Conservation (phyloP, 495 filamentous ascomycete genomes). For the Aspergillus ostianus region DNA sequence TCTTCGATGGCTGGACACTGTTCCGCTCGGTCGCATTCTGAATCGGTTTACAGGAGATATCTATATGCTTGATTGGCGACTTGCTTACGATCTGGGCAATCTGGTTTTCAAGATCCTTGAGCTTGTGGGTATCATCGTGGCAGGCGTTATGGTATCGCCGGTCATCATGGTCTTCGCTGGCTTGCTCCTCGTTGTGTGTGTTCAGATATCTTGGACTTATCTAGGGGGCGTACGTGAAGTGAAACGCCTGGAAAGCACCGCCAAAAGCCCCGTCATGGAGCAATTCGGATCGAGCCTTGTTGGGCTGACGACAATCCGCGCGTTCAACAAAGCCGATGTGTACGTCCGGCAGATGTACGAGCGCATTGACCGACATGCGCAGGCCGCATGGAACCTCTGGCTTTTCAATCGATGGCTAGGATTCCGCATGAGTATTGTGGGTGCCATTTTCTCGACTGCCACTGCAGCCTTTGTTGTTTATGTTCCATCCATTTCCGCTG, state of each 20-base stretch:
- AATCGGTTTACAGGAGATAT: conserved; percentile 79
- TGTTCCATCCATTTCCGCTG: conserved; percentile 62
- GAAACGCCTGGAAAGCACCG: conserved; percentile 67
- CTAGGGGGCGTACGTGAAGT: conserved; percentile 68
- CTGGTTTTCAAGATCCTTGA: conserved; percentile 49
- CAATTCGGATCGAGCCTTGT: conserved; percentile 64
- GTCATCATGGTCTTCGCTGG: conserved; percentile 24
- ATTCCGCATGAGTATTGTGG: conserved; percentile 67
- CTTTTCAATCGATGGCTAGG: conserved; percentile 72
- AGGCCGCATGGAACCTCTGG: conserved; percentile 63
- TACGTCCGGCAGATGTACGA: conserved; percentile 64
- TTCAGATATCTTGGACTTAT: conserved; percentile 56
- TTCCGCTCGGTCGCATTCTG: conserved; percentile 69
- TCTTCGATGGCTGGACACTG: conserved; percentile 74
- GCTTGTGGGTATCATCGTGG: conserved; percentile 27
- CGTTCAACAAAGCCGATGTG: conserved; percentile 59
- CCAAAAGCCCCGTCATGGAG: conserved; percentile 71
- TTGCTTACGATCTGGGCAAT: conserved; percentile 60
- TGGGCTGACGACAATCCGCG: conserved; percentile 70
- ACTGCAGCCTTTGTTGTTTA: conserved; percentile 65
- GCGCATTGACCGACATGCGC: conserved; percentile 59
- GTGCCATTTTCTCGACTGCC: conserved; percentile 64
- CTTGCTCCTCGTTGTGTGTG: conserved; percentile 39
- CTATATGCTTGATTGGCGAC: conserved; percentile 58
- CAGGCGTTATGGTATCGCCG: conserved; percentile 30